phyloP scores from a whole-genome alignment of 176 grass and related monocot species.

The Metroxylon sagu region DNA sequence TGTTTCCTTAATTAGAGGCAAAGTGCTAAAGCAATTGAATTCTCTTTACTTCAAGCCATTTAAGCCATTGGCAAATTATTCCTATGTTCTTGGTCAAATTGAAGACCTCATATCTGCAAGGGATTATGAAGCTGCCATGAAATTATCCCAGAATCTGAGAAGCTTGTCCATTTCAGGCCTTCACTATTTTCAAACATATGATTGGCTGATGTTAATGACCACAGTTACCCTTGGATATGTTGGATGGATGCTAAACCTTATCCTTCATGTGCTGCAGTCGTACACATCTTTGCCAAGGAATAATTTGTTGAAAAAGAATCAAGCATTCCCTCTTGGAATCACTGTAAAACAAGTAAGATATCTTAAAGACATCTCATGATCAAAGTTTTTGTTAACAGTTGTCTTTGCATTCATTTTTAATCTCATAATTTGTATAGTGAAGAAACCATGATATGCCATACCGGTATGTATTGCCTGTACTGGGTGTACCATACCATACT shows the following conservation, averaged over 20 bases:
- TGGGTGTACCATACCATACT: no score
- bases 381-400: no score
- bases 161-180: slow-evolving; percentile 76
- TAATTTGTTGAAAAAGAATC: slow-evolving; percentile 43
- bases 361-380: no score
- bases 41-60: slow-evolving; percentile 87
- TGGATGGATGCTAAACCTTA: slow-evolving; percentile 91
- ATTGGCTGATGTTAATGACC: slow-evolving; percentile 96
- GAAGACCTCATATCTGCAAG: slow-evolving; percentile 68
- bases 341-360: slow-evolving; percentile 56
- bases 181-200: slow-evolving; percentile 99
- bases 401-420: no score
- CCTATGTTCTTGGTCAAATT: slow-evolving; percentile 45
- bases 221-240: slow-evolving; percentile 90
- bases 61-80: slow-evolving; percentile 69
- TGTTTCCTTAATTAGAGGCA: slow-evolving; percentile 39
- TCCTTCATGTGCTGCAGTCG: slow-evolving; percentile 80
- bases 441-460: no score
- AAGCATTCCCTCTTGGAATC: slow-evolving; percentile 25
- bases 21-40: slow-evolving; percentile 71
- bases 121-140: slow-evolving; percentile 66
- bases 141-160: slow-evolving; percentile 60
- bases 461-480: no score
- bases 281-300: slow-evolving; percentile 50
- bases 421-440: no score